Evolutionary conservation across 352 stramenopile genomes (phyloP).

Genomic region (Phytophthora pisi): DNA sequence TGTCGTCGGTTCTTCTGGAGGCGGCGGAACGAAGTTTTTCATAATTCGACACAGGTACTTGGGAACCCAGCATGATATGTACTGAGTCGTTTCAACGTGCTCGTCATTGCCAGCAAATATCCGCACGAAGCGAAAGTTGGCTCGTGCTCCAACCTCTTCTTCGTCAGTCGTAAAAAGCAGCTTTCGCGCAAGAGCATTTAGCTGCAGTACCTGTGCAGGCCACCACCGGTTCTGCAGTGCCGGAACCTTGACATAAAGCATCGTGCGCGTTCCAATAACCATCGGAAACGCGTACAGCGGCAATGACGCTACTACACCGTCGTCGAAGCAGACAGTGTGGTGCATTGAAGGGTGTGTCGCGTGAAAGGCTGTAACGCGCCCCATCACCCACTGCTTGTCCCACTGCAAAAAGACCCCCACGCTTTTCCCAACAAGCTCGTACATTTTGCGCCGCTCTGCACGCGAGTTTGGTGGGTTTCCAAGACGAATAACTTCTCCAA

Average conservation of each 20-base stretch:
- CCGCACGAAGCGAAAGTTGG: slow-evolving; percentile 63
- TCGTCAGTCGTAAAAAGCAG: slow-evolving; percentile 46
- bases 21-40: slow-evolving; percentile 26
- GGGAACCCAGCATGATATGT: slow-evolving; percentile 77
- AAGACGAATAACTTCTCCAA: slow-evolving; percentile 44
- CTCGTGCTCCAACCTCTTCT: slow-evolving; percentile 39
- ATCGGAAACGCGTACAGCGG: slow-evolving; percentile 77
- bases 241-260: slow-evolving; percentile 77
- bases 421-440: slow-evolving; percentile 67
- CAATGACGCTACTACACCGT: slow-evolving; percentile 60
- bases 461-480: slow-evolving; percentile 55
- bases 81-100: slow-evolving; percentile 38
- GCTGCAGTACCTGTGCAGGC: slow-evolving; percentile 70
- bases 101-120: slow-evolving; percentile 48
- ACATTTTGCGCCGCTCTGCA: slow-evolving; percentile 57
- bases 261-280: slow-evolving; percentile 63
- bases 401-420: slow-evolving; percentile 74
- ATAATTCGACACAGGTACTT: slow-evolving; percentile 79
- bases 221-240: slow-evolving; percentile 71
- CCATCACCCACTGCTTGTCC: slow-evolving; percentile 84
- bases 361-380: slow-evolving; percentile 69
- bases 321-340: slow-evolving; percentile 75
- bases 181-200: slow-evolving; percentile 66
- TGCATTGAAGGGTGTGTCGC: slow-evolving; percentile 48
- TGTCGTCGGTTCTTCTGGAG: neutral